Evolutionary conservation across 2,329 filamentous ascomycete species (phyloP), one percentile per base, ranked within the genome.

Genomic region (Exophiala phaeomuriformis): DNA sequence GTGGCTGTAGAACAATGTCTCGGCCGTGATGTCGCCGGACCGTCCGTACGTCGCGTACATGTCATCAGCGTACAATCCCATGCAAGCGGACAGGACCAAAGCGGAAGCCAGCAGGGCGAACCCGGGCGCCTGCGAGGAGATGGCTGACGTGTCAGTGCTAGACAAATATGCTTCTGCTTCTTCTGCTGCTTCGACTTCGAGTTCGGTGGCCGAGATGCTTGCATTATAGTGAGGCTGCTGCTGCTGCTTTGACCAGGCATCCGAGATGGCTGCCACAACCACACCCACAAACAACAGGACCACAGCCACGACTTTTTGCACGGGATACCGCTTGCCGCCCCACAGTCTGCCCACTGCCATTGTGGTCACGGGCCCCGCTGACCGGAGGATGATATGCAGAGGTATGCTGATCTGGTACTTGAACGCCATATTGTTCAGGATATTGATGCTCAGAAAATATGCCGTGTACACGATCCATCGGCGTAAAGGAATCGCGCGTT

Each of bases 371-470:
- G 90, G 95, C 10, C 93, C 93, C 47, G 91, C 95, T 46, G 90
- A 96, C 49, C 93, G 83, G 31, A 98, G 77, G 61, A 98, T 97
- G 64, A 98, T 98, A 67, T 98, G 93, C 46, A 98, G 83, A 1
- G 93, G 93, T 0, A 98, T 89, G 4, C 90, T 95, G 52, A 98
- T 97, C 63, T 90, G 84, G 72, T 96, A 98, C 58, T 89, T 90
- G 69, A 98, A 98, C 4, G 91, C 93, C 76, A 91, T 91, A 65
- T 98, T 98, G 72, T 98, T 98, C 66, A 98, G 74, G 53, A 97
- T 82, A 65, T 97, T 98, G 71, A 98, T 93, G 58, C 81, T 80
- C 68, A 95, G 93, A 72, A 97, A 97, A 63, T 96, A 80, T 3
- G 86, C 75, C 40, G 95, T 95, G 67, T 95, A 96, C 65, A 91